Percentiles rank a stretch among this genome's conserved stretches.
Conservation (phyloP, 2,329 filamentous ascomycete species). For the Laburnicola sp. region DNA sequence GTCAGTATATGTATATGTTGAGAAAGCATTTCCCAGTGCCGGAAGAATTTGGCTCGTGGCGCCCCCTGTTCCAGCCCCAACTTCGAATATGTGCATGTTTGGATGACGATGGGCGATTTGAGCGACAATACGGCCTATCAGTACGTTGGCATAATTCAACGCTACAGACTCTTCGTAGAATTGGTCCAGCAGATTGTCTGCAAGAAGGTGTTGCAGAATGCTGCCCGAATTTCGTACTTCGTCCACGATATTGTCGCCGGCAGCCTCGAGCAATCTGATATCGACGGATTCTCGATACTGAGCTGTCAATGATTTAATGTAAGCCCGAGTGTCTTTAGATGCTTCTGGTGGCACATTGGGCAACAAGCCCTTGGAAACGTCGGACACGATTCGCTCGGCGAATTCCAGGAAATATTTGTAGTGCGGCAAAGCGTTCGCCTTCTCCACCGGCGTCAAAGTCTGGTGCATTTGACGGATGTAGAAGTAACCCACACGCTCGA, state of each 20-base stretch:
- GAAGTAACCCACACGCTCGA: slow-evolving; percentile 10
- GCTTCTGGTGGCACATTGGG: background rate
- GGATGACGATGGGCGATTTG: slow-evolving; percentile 25
- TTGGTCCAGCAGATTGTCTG: slow-evolving; percentile 15
- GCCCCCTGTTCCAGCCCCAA: slow-evolving; percentile 19
- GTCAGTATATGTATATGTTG: slow-evolving; percentile 26
- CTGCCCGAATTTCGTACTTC: slow-evolving; percentile 6
- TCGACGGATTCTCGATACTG: slow-evolving; percentile 6
- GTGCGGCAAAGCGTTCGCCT: slow-evolving; percentile 7
- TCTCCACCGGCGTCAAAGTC: background rate
- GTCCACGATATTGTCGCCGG: slow-evolving; percentile 9
- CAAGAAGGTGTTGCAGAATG: slow-evolving; percentile 16
- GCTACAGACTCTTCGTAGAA: slow-evolving; percentile 17
- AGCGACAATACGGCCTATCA: slow-evolving; percentile 3
- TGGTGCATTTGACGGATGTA: slow-evolving; percentile 9
- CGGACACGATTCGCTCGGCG: slow-evolving; percentile 10
- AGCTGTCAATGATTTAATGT: slow-evolving; percentile 8
- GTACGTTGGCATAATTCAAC: background rate
- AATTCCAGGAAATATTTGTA: slow-evolving; percentile 4
- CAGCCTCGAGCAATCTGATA: slow-evolving; percentile 9
- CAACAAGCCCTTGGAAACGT: background rate
- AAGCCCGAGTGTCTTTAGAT: slow-evolving; percentile 6
- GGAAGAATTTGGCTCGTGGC: slow-evolving; percentile 6
- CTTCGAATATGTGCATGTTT: slow-evolving; percentile 11
- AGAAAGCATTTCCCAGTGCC: background rate